Percentiles rank a stretch among this genome's conserved stretches.
These are phyloP conservation scores for Serendipita vermifera DNA, from an alignment of 768 basidiomycete genomes.

Conservation along the genomic window DNA sequence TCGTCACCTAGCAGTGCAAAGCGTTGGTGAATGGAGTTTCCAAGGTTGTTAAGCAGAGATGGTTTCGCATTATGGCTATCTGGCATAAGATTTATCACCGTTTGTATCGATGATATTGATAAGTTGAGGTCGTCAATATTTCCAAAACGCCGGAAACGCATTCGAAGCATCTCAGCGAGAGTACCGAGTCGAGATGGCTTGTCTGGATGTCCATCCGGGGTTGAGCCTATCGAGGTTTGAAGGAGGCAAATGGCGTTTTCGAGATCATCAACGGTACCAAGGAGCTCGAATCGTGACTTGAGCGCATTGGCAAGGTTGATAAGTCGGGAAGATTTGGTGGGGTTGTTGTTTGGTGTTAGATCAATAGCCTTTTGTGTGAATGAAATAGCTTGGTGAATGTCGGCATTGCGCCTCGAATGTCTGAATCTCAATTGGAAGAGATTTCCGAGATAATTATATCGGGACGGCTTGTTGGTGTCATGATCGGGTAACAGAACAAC, in stretches of 20 bases:
- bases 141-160: constrained; percentile 8
- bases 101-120: constrained; percentile 4
- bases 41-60: constrained; percentile 10
- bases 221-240: constrained; percentile 9
- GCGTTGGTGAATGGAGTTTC: constrained; percentile 5
- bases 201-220: constrained; percentile 12
- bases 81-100: constrained; percentile 10
- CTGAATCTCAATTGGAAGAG: constrained; percentile 16
- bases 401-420: constrained; percentile 15
- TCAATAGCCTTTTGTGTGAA: constrained; percentile 13
- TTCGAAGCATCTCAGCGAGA: constrained; percentile 12
- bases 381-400: constrained; percentile 17
- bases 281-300: constrained; percentile 17
- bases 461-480: constrained; percentile 14
- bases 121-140: constrained; percentile 11
- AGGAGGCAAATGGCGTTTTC: constrained; percentile 19
- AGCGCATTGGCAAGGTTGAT: constrained; percentile 17
- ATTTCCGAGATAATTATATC: constrained; percentile 12
- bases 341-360: constrained; percentile 14
- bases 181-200: constrained; percentile 7
- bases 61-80: constrained; percentile 13
- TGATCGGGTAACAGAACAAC: constrained; percentile 12
- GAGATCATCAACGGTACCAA: constrained; percentile 20
- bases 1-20: constrained; percentile 13
- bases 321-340: not conserved